These are phyloP conservation scores for Penicillium ochrochloron DNA, from an alignment of 495 filamentous ascomycete species.

Conservation along the genomic window DNA sequence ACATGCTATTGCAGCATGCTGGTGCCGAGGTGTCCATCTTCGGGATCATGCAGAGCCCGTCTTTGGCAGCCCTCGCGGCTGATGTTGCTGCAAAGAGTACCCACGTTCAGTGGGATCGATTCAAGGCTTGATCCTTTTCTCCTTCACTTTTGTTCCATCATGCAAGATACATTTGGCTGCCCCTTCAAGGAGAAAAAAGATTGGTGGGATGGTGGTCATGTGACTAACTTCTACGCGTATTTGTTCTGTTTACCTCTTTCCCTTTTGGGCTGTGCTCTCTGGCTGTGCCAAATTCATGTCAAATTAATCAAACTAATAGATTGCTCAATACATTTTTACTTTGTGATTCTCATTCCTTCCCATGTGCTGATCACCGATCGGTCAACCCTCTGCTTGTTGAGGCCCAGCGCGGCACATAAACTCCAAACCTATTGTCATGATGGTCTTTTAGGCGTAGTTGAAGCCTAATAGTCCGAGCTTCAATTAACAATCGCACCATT, in stretches of 20 bases:
- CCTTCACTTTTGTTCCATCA: not conserved
- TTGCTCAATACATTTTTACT: too few species aligned
- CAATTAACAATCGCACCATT: not conserved
- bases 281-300: too few species aligned
- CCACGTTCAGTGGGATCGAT: not conserved
- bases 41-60: conserved; percentile 45
- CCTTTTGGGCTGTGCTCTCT: not conserved
- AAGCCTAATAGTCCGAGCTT: too few species aligned
- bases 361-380: too few species aligned
- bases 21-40: conserved; percentile 47
- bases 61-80: conserved; percentile 30
- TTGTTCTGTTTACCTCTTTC: not conserved
- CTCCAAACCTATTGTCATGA: too few species aligned
- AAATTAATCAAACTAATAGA: too few species aligned
- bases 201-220: not conserved
- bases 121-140: not conserved
- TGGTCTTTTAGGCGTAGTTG: too few species aligned
- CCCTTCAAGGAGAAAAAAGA: not conserved
- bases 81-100: conserved; percentile 10
- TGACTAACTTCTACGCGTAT: not conserved
- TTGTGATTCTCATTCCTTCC: too few species aligned
- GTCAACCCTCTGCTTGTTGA: too few species aligned
- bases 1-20: conserved; percentile 37
- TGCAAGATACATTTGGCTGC: not conserved
- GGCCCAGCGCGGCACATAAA: too few species aligned